Base-by-base conservation (phyloP, 75 land plant species). In the Adiantum capillusveneris region DNA sequence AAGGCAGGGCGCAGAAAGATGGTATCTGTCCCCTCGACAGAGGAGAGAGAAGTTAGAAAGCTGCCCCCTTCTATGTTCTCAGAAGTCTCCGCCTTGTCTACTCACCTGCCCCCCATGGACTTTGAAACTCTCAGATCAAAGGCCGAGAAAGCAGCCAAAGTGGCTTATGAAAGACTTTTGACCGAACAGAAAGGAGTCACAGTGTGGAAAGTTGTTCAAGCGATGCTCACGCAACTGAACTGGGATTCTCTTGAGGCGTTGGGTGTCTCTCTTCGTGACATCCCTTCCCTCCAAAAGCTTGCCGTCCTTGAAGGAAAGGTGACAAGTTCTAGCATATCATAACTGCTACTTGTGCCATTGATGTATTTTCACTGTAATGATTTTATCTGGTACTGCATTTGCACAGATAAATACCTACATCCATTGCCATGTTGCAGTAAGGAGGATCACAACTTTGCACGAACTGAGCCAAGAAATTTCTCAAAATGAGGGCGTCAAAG, bases 371-470 rank as follows among this genome's bases (percentile, higher is more conserved):
- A 44, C 3, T 22, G 19, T 11, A 25, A 37, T 44, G 20, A 6
- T 21, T 18, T 45, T 20, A 44, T 24, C 11, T 44, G 20, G 16
- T 22, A 48, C 22, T 51, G n/a, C 19, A 50, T 60, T 44, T 50
- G 66, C 24, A 39, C 65, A 91, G 97, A 63, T 91, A 13, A 84
- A 82, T 65, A 75, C 86, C 28, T 87, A 75, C 62, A 79, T 91
- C 43, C 81, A 82, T 14, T 81, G 88, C 60, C 83, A 79, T 72
- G 76, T 84, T 50, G 85, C 65, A 37, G 84, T 74, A 25, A 63
- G 76, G 66, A 72, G 64, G 50, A 78, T 91, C 39, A 76, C 84
- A 41, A 81, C 93, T 0, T 31, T 87, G 42, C 65, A 78, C 69
- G 97, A 91, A 22, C 71, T 91, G 59, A 68, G 79, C 44, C 41